Evolutionary conservation across 345 rosid genomes (phyloP), one percentile per base, ranked within the genome.

Genomic region (Bretschneidera sinensis): DNA sequence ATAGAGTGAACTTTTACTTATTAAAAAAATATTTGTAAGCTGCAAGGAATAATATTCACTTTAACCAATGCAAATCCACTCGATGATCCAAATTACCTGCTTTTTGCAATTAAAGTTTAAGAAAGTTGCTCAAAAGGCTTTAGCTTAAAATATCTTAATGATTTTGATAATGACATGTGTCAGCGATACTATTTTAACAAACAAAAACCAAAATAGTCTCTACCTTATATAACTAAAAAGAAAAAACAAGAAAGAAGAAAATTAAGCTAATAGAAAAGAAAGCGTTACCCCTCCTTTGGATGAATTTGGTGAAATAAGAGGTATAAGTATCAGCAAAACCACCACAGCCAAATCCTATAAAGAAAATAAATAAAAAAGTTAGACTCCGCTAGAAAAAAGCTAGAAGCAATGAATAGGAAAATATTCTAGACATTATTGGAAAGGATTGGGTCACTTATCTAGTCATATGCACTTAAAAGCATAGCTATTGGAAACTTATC

Each of bases 271-370:
- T 64, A 34, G 24, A 56, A 52, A 28, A 55, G 61, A 62, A 64
- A 61, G 61, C 53, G 56, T 84, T 88, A 94, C 97, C 97, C 99
- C 99, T 87, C 99, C 99, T 82, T 87, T 94, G 34, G 97, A 87
- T 61, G 99, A 94, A 81, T 83, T 94, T 62, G 99, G 97, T 61
- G 97, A 94, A 62, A 94, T 79, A 72, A 94, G 99, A 72, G 99
- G 97, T 75, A 94, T 94, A 65, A 94, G 95, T 70, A 94, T 94
- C 56, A 94, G 89, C 81, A 94, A 71, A 59, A 90, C 99, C 67
- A 89, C 96, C 62, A 90, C 99, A 63, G 99, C 99, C 81, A 94
- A 80, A 79, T 94, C 99, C 97, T 94, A 95, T 15, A 76, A 59
- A 66, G 62, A n/a, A n/a, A n/a, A n/a, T n/a, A n/a, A n/a, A 62